Base-by-base conservation (phyloP, 257 asterid genomes). In the Euphrasia confusa region DNA sequence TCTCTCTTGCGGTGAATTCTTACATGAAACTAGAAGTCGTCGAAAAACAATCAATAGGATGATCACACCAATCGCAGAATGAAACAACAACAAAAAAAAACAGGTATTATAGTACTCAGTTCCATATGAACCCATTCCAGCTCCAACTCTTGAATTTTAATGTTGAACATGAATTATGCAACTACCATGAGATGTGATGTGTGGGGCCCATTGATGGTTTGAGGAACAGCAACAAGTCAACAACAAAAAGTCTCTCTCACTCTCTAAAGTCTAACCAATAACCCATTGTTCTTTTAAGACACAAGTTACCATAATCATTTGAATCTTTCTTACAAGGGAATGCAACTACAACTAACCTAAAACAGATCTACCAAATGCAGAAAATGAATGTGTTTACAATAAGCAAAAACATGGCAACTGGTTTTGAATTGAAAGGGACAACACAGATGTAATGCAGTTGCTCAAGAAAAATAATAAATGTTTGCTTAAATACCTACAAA, bases 251-350 rank as follows among this genome's bases (percentile, higher is more conserved):
- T 1, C 28, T 17, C 35, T 11, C 21, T 14, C 47, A 14, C 47
- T 42, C 56, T 48, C 61, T 50, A 18, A 2, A 2, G 3, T 28
- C 33, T 30, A 2, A 10, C 35, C 55, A 65, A 67, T 26, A 24
- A 35, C 26, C 26, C 37, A 24, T 30, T 27, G 55, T 60, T 26
- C 3, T 3, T 21, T 42, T 42, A 5, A 11, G n/a, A 45, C 14
- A 45, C 10, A 45, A 45, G 52, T n/a, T 8, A 14, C 57, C 66
- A 68, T 66, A 73, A 66, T 67, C 62, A 60, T 58, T 58, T 66
- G 35, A 54, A 12, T 57, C 61, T 71, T 57, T 52, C 79, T 68
- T 74, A 48, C 39, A 71, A 47, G 42, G 75, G 58, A 74, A 56
- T 64, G 53, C 71, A 71, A 68, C 71, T 59, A 60, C 73, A 40